phyloP scores from a whole-genome alignment of 345 rosid species.

The Isatis tinctoria region DNA sequence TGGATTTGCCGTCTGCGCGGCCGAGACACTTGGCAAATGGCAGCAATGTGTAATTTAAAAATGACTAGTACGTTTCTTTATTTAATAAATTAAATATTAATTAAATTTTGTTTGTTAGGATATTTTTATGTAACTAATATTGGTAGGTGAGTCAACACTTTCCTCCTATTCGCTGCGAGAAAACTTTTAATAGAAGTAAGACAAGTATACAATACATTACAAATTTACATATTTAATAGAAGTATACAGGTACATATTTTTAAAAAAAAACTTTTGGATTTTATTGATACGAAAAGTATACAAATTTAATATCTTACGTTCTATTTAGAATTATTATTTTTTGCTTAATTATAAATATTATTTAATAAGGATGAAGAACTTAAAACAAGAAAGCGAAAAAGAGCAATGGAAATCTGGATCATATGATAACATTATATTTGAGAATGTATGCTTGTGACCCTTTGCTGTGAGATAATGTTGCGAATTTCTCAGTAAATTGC shows the following conservation, averaged over 20 bases:
- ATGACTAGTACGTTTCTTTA: background rate
- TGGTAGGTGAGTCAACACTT: slow-evolving; percentile 31
- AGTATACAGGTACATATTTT: background rate
- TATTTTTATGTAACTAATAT: background rate
- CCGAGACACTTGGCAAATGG: slow-evolving; percentile 8
- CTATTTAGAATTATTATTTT: no score
- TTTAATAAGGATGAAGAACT: no score
- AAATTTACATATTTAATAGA: background rate
- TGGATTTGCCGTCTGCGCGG: background rate
- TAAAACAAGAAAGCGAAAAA: no score
- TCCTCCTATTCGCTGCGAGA: slow-evolving; percentile 24
- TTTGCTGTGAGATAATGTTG: no score
- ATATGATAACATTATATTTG: no score
- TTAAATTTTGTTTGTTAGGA: slow-evolving; percentile 1
- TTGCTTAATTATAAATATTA: no score
- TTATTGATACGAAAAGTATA: slow-evolving; percentile 15
- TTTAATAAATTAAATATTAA: background rate
- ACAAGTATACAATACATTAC: background rate
- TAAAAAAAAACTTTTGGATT: no score
- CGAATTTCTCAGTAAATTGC: no score
- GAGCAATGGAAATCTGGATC: no score
- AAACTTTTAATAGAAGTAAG: background rate
- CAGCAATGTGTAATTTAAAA: background rate
- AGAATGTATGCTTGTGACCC: no score
- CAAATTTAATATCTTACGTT: background rate